Conservation (phyloP, 2,329 filamentous ascomycete genomes). For the Aspergillus brasiliensis region DNA sequence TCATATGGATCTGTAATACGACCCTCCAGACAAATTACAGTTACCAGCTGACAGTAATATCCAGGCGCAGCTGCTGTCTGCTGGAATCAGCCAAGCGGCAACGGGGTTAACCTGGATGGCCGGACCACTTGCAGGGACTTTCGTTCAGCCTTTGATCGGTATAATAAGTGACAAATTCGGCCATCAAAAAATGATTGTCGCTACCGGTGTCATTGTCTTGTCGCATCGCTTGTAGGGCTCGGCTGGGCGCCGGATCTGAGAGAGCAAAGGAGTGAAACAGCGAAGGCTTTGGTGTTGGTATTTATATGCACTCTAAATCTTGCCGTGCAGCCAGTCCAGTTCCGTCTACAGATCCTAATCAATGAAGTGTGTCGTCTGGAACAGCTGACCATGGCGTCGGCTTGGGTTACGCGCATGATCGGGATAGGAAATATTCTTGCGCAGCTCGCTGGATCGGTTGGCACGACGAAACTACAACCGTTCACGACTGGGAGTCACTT, state of each 20-base stretch:
- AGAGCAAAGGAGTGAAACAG: not conserved
- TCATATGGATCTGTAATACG: not conserved
- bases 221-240: not conserved
- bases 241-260: not conserved
- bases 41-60: not conserved
- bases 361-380: not conserved
- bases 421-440: not conserved
- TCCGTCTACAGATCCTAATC: not conserved
- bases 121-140: not conserved
- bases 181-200: not conserved
- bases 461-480: not conserved
- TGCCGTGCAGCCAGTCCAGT: not conserved
- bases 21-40: not conserved
- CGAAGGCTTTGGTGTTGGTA: not conserved
- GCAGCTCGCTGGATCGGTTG: not conserved
- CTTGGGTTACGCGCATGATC: not conserved
- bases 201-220: not conserved
- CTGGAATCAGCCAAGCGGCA: not conserved
- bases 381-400: not conserved
- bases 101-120: not conserved
- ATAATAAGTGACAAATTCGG: not conserved
- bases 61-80: not conserved
- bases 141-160: not conserved
- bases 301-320: not conserved
- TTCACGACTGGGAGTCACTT: not conserved